Percentiles rank a stretch among this genome's conserved stretches.
Evolutionary conservation across 2,329 filamentous ascomycete species (phyloP).

Genomic region (Pseudogymnoascus sp.): DNA sequence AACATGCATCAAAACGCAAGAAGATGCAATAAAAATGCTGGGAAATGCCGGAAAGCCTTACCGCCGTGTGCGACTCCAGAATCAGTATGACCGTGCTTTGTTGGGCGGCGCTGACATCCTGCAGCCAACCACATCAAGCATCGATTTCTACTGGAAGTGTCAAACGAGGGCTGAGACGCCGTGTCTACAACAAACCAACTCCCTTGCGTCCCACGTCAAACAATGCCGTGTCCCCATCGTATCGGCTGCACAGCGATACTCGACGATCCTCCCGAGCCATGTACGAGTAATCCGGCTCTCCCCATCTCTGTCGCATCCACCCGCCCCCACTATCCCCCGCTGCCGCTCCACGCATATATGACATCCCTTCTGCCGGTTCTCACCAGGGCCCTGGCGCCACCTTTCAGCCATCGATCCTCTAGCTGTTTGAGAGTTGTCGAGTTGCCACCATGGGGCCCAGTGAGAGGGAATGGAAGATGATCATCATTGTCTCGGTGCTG

Average conservation of each 20-base stretch:
- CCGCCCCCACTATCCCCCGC: not conserved
- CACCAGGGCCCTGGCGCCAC: not conserved
- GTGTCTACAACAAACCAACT: not conserved
- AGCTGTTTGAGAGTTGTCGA: not conserved
- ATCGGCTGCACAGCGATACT: not conserved
- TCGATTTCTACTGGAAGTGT: not conserved
- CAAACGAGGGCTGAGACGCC: conserved; percentile 1
- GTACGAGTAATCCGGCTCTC: not conserved
- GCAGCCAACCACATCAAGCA: not conserved
- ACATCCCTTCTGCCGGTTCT: not conserved
- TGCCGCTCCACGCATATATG: conserved; percentile 1
- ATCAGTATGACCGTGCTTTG: not conserved
- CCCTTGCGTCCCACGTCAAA: conserved; percentile 3
- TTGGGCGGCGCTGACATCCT: not conserved
- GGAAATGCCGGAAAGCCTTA: not conserved
- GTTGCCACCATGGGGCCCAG: not conserved
- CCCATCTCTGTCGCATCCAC: not conserved
- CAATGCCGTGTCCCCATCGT: not conserved
- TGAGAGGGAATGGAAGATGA: conserved; percentile 1
- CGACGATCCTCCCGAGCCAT: not conserved
- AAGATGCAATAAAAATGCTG: not conserved
- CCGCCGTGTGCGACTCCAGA: not conserved
- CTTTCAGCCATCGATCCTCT: not conserved
- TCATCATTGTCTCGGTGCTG: not conserved
- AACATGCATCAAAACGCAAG: not conserved